Evolutionary conservation across 2,329 filamentous ascomycete species (phyloP), one percentile per base, ranked within the genome.

Genomic region (Nemania sp.): DNA sequence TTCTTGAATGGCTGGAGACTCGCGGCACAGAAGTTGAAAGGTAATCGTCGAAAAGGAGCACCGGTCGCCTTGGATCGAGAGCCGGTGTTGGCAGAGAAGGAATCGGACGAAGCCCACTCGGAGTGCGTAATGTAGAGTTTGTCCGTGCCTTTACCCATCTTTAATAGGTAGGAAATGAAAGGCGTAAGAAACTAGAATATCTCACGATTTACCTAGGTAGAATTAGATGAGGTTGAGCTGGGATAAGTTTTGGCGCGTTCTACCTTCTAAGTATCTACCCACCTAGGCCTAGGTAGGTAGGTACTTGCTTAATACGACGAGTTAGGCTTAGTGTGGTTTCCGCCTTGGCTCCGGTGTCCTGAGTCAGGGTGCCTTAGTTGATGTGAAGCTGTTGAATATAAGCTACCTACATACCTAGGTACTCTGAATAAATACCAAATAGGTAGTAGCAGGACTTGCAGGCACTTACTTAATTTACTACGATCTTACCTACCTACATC

Each of bases 11-110:
- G 97, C 78, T 98, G 96, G 38, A 99, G 90, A 68, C 93, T 97
- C 45, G 97, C 90, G 70, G 96, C 93, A 87, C 96, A 99, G 83
- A 96, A 98, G 85, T 98, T 98, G 88, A 97, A 99, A 32, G 97
- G 96, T 1, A 99, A 88, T 53, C 93, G 92, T 77, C 92, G 93
- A 84, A 98, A 98, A 43, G 88, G 87, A 56, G 88, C 86, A 71
- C 88, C 87, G 24, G 81, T 81, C 2, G 83, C 81, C 55, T 86
- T 79, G 80, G 86, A 80, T 82, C 90, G 79, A 78, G 87, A 79
- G 58, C 92, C 92, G 29, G 87, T 90, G 78, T 90, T 94, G 73
- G 94, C 93, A 35, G 92, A 92, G 81, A 93, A 98, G 67, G 93
- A 90, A 80, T 98, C 94, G 55, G 91, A 89, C 5, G 94, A 97